Base-by-base conservation (phyloP, 2,329 filamentous ascomycete species). In the Myriosclerotinia duriaeana region DNA sequence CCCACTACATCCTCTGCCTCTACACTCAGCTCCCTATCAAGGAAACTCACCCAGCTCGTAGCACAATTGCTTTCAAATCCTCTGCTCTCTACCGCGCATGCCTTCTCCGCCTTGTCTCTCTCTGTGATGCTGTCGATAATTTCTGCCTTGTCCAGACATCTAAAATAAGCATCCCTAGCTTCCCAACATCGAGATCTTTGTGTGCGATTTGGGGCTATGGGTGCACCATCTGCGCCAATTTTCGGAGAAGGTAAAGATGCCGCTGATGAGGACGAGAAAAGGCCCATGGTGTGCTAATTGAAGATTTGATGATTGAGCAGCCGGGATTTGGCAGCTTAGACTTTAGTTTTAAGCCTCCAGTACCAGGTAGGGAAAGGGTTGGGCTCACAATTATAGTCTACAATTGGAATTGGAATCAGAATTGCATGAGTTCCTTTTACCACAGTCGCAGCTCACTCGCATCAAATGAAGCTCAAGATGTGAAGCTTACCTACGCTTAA, bases 161-260 rank as follows among this genome's bases (percentile, higher is more conserved):
- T 80, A 79, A 96, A 98, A 84, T 95, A 98, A 70, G 80, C 80
- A 80, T 99, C 95, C 72, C 95, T 88, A 56, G 90, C 88, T 74
- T 92, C 90, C 90, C 94, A 99, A 86, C 95, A 99, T 75, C 85
- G 83, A 74, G 87, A 83, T 75, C 95, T 89, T 78, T 93, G 91
- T 70, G 84, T 86, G 71, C 94, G 89, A 76, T 92, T 91, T n/a
- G 95, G 95, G 6, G 93, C 92, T 74, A 93, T 85, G 73, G 84
- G 87, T 69, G 86, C 86, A 71, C 85, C 85, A 73, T 87, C 85
- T 66, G 81, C 76, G 68, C 82, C 74, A 73, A 82, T 75, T 74
- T 79, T 76, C 70, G 83, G 76, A 70, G 82, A 75, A 72, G 81
- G 70, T 20, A 74, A 70, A 20, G 75, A 67, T 58, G 78, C 70